phyloP scores from a whole-genome alignment of 768 basidiomycete genomes.

The Lyophyllum shimeji region DNA sequence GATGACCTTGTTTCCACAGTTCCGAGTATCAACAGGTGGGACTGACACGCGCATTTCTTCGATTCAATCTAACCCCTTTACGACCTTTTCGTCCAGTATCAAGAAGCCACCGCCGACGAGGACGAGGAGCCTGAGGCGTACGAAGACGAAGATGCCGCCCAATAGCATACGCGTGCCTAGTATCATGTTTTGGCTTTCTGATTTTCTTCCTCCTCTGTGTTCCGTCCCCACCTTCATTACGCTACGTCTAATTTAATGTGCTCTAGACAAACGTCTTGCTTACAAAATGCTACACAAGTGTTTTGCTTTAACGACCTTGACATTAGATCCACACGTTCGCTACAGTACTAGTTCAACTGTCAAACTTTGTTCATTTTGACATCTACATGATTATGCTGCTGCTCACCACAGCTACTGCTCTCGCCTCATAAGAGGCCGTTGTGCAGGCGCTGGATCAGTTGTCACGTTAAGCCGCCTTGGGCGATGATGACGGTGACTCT shows the following conservation, averaged over 20 bases:
- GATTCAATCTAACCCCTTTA: neutral
- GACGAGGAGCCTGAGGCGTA: constrained; percentile 40
- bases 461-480: too few relatives aligned
- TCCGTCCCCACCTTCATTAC: neutral
- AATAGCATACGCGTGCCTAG: constrained; percentile 8
- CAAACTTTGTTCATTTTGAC: too few relatives aligned
- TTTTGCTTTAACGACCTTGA: neutral
- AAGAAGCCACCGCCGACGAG: constrained; percentile 52
- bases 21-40: constrained; percentile 87
- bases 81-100: constrained; percentile 41
- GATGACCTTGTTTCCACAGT: constrained; percentile 31
- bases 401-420: too few relatives aligned
- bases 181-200: neutral
- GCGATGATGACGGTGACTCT: too few relatives aligned
- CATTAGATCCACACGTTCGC: neutral
- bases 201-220: neutral
- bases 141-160: constrained; percentile 24
- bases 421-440: too few relatives aligned
- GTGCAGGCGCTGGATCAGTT: too few relatives aligned
- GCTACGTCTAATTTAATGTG: constrained; percentile 13
- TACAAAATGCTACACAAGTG: neutral
- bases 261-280: neutral
- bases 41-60: neutral
- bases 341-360: neutral
- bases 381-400: too few relatives aligned